Conservation (phyloP, 2,329 filamentous ascomycete genomes). For the Rutstroemia sp. region DNA sequence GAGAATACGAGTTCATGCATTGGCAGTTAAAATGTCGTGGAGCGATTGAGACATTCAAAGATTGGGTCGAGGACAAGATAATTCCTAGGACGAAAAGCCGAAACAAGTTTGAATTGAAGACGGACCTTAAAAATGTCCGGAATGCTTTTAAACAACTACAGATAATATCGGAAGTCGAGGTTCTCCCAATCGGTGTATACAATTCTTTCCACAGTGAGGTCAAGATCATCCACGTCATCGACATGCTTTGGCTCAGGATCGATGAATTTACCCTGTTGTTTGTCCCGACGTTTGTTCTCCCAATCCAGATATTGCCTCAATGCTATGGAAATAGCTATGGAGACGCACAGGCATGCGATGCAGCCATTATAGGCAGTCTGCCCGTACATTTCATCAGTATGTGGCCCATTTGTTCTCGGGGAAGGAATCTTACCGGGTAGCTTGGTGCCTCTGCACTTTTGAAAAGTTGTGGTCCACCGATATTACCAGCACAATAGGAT, state of each 20-base stretch:
- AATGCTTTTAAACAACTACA: not conserved
- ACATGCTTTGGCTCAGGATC: conserved; percentile 11
- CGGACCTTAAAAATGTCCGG: no score
- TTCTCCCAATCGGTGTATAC: not conserved
- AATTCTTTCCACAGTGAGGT: not conserved
- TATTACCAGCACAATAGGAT: conserved; percentile 5
- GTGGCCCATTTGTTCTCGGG: conserved; percentile 17
- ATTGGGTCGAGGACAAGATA: no score
- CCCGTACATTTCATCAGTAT: conserved; percentile 45
- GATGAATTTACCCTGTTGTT: conserved; percentile 12
- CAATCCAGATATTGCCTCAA: conserved; percentile 17
- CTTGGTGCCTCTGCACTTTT: not conserved
- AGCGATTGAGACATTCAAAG: no score
- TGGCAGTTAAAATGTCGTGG: no score
- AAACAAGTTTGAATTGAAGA: no score
- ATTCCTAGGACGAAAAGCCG: no score
- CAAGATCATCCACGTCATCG: not conserved
- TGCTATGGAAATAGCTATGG: not conserved
- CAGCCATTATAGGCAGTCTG: conserved; percentile 20
- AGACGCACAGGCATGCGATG: conserved; percentile 6
- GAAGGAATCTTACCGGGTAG: conserved; percentile 46
- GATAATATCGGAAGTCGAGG: not conserved
- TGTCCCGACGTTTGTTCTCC: conserved; percentile 16
- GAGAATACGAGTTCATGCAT: no score
- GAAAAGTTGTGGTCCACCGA: conserved; percentile 3